A percentile compares a stretch with the other conserved stretches of the same genome.
Evolutionary conservation across 2,329 filamentous ascomycete species (phyloP).

Genomic region (Chrysoporthe puriensis): DNA sequence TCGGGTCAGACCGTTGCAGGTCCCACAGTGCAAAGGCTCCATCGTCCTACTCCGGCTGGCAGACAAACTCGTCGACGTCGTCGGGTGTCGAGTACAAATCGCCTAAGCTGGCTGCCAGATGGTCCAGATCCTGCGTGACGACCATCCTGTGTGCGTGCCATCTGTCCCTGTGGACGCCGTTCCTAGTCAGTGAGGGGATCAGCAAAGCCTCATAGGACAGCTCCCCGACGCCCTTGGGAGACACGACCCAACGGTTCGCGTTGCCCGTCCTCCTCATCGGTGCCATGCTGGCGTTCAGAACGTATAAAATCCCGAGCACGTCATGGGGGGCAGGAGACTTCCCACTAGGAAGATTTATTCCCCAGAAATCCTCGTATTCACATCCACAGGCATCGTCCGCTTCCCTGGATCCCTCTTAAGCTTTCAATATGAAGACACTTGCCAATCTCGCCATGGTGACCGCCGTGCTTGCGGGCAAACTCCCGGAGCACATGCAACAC

Average conservation of each 20-base stretch:
- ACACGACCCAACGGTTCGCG: constrained; percentile 7
- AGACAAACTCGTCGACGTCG: background rate
- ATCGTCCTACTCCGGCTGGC: constrained; percentile 19
- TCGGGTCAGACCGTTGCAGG: constrained; percentile 21
- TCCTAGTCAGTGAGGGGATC: background rate
- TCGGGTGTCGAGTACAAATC: constrained; percentile 8
- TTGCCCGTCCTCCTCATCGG: background rate
- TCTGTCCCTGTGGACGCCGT: constrained; percentile 8
- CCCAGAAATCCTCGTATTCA: background rate
- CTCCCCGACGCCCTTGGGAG: constrained; percentile 6
- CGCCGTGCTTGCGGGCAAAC: constrained; percentile 7
- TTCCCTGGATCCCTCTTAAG: background rate
- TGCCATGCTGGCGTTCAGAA: background rate
- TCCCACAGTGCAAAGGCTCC: constrained; percentile 16
- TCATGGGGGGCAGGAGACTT: constrained; percentile 2
- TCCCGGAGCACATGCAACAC: background rate
- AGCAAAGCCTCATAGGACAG: background rate
- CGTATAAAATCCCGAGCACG: constrained; percentile 24
- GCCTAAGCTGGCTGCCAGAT: constrained; percentile 13
- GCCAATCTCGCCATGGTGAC: constrained; percentile 7
- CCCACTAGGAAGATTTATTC: background rate
- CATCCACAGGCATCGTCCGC: background rate
- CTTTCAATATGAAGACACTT: constrained; percentile 15
- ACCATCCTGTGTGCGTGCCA: constrained; percentile 7
- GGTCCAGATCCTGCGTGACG: constrained; percentile 2